These are phyloP conservation scores for Taiozyma sp. DNA, from an alignment of 1,139 yeast genomes.

Conservation along the genomic window DNA sequence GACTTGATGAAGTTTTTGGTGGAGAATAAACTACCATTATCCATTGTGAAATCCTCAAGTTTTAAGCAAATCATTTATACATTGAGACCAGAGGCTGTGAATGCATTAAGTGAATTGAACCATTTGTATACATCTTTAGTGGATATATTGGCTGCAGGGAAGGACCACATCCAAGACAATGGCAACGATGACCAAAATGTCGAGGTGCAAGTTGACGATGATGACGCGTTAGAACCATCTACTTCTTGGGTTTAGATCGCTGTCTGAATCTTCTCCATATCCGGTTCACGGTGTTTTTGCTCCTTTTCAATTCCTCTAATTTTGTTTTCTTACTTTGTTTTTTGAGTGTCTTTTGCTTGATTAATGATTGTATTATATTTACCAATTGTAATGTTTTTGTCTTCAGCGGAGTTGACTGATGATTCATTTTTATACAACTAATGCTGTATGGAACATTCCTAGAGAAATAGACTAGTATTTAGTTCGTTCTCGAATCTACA, in stretches of 20 bases:
- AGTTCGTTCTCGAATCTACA: neutral
- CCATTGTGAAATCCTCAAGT: constrained; percentile 42
- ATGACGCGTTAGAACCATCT: constrained; percentile 2
- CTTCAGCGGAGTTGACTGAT: neutral
- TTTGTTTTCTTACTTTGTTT: neutral
- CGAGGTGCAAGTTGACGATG: constrained; percentile 4
- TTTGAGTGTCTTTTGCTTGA: neutral
- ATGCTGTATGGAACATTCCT: neutral
- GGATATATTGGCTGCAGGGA: constrained; percentile 32
- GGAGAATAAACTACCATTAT: constrained; percentile 46
- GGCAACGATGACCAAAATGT: neutral
- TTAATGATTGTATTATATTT: neutral
- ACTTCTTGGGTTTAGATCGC: neutral
- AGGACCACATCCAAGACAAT: constrained; percentile 2
- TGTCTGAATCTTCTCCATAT: neutral
- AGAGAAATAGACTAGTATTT: neutral
- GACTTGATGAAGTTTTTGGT: constrained; percentile 45
- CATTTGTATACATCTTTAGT: constrained; percentile 40
- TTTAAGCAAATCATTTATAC: constrained; percentile 49
- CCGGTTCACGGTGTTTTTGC: neutral
- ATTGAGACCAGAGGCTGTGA: constrained; percentile 41
- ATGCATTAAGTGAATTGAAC: constrained; percentile 43
- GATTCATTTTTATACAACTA: neutral
- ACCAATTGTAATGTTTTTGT: neutral
- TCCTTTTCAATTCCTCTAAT: neutral